These are phyloP conservation scores for Cytospora leucostoma DNA, from an alignment of 2,329 filamentous ascomycete genomes.

Conservation along the genomic window DNA sequence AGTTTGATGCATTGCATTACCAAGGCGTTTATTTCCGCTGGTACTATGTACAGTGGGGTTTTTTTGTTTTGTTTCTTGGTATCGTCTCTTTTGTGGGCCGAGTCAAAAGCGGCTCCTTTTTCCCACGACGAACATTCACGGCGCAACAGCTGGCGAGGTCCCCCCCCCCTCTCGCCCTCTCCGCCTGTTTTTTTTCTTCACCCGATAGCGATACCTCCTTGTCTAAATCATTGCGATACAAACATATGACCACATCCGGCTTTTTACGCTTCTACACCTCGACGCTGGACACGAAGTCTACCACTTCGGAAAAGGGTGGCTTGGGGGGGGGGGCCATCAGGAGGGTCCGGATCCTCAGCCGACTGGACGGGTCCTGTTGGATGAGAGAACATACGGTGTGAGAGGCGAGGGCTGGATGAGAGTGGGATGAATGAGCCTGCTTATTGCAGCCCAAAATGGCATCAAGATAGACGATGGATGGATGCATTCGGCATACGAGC, in stretches of 20 bases:
- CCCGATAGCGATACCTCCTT: background rate
- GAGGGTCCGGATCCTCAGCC: background rate
- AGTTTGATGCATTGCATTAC: conserved; percentile 13
- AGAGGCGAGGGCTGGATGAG: background rate
- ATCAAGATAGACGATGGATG: background rate
- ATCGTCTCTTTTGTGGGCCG: conserved; percentile 12
- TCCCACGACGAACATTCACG: conserved; percentile 12
- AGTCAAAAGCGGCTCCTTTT: background rate
- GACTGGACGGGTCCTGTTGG: background rate
- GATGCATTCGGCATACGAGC: background rate
- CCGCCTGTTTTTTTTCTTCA: conserved; percentile 3
- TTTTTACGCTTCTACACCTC: background rate
- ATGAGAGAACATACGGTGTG: background rate
- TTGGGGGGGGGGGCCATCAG: background rate
- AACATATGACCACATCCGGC: conserved; percentile 4
- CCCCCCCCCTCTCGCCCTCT: background rate
- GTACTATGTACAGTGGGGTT: conserved; percentile 7
- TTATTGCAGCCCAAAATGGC: conserved; percentile 3
- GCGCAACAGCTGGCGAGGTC: conserved; percentile 10
- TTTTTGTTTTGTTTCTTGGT: conserved; percentile 7
- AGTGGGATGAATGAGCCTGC: conserved; percentile 14
- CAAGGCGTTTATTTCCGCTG: conserved; percentile 11
- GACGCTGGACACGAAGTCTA: background rate
- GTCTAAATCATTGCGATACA: background rate
- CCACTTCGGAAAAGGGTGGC: background rate